Evolutionary conservation across 78 protist genomes (phyloP), one percentile per base, ranked within the genome.

Genomic region (Goniomonas avonlea): DNA sequence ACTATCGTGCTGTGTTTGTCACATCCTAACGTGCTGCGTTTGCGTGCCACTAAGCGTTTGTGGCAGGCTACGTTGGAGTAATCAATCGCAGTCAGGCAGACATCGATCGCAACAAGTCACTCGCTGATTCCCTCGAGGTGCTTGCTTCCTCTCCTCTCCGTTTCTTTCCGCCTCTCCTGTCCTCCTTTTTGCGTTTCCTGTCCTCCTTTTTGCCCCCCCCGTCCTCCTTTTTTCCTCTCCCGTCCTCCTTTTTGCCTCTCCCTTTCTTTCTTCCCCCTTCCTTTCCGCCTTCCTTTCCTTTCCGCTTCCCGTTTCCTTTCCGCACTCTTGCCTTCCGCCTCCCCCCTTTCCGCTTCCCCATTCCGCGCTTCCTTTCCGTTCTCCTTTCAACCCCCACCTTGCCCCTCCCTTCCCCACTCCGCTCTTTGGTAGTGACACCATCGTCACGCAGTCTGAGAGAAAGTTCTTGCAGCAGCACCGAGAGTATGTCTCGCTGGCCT

Each of bases 41-140:
- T n/a, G n/a, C n/a, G n/a, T n/a, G n/a, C n/a, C n/a, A n/a, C n/a
- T n/a, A n/a, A n/a, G n/a, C n/a, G n/a, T n/a, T n/a, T n/a, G n/a
- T n/a, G n/a, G n/a, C n/a, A n/a, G 71, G 71, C 50, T 63, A 63
- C 71, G 25, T 63, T 21, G 71, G 71, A 11, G 71, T 63, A 11
- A 43, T 63, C 25, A 63, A 63, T 43, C 11, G 8, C 13, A 15
- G 50, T 45, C 50, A 15, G 71, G 47, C 71, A 21, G 2, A 5
- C 35, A 63, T 63, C 71, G 40, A 63, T 39, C 71, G 8, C 71
- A 63, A 63, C 47, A 9, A 9, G 25, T 15, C 37, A 27, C 71
- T 63, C 37, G 47, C 17, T 11, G 37, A 63, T 39, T 21, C 71
- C 37, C 45, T 37, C 37, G 37, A 63, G 71, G 71, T n/a, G 50